phyloP scores from a whole-genome alignment of 495 filamentous ascomycete genomes.

The Xylaria curta region DNA sequence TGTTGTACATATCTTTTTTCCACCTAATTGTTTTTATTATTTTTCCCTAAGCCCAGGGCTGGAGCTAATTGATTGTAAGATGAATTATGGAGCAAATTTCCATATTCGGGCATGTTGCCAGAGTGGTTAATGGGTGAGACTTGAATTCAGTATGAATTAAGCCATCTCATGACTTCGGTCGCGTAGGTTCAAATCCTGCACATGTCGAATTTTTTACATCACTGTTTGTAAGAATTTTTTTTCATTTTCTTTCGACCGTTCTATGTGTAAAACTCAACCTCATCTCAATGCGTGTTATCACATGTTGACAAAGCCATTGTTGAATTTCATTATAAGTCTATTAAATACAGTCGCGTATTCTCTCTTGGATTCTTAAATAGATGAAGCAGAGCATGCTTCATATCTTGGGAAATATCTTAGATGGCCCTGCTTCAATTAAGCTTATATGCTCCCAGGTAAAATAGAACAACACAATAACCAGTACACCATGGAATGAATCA shows the following conservation, averaged over 20 bases:
- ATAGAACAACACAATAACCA: too few relatives aligned
- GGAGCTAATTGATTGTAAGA: neutral
- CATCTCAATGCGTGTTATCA: neutral
- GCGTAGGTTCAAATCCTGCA: constrained; percentile 38
- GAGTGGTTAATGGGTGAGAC: constrained; percentile 32
- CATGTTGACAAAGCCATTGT: neutral
- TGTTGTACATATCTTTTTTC: neutral
- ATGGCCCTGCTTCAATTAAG: too few relatives aligned
- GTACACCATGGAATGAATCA: too few relatives aligned
- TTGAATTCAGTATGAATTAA: constrained; percentile 28
- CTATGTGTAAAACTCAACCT: neutral
- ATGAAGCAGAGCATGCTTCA: too few relatives aligned
- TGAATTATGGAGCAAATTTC: neutral
- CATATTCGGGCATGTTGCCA: constrained; percentile 27
- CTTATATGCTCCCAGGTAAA: too few relatives aligned
- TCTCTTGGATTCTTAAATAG: neutral
- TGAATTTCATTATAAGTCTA: too few relatives aligned
- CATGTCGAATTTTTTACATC: constrained; percentile 26
- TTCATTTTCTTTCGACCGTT: neutral
- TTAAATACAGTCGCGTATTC: neutral
- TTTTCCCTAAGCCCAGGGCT: neutral
- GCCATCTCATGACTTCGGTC: constrained; percentile 32
- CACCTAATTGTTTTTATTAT: neutral
- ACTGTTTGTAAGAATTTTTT: neutral
- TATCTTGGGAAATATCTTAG: too few relatives aligned